Conservation (phyloP, 345 rosid genomes). For the Turnera subulata region DNA sequence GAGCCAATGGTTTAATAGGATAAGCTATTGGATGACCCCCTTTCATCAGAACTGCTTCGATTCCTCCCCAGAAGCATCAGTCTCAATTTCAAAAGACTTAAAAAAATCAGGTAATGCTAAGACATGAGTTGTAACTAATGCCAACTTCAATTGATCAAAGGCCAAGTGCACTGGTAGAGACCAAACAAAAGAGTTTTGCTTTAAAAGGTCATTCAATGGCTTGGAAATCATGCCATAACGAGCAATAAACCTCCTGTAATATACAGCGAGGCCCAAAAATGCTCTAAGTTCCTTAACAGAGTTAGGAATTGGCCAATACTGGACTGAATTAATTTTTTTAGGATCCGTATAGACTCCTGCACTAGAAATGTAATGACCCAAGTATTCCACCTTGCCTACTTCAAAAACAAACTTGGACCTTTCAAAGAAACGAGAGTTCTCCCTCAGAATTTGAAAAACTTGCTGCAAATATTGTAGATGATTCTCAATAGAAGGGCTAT, state of each 20-base stretch:
- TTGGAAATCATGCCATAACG: neutral
- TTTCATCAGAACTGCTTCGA: no score
- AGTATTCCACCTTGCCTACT: neutral
- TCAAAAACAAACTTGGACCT: neutral
- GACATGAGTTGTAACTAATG: no score
- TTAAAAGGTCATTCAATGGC: neutral
- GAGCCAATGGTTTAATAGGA: no score
- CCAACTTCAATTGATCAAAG: neutral
- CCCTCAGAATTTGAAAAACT: neutral
- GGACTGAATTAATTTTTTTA: neutral
- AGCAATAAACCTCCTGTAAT: neutral
- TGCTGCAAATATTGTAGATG: neutral
- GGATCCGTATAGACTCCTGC: neutral
- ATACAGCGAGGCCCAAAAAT: neutral
- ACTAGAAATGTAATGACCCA: neutral
- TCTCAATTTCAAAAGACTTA: no score
- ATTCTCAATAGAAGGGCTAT: neutral
- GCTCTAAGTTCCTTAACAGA: neutral
- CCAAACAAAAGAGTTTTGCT: neutral
- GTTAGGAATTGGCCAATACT: neutral
- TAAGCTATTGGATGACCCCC: no score
- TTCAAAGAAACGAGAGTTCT: neutral
- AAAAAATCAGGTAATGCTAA: no score
- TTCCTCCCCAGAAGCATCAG: no score
- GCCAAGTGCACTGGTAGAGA: neutral